Evolutionary conservation across 1,139 yeast genomes (phyloP), one percentile per base, ranked within the genome.

Genomic region (Debaryomycetaceae sp.): DNA sequence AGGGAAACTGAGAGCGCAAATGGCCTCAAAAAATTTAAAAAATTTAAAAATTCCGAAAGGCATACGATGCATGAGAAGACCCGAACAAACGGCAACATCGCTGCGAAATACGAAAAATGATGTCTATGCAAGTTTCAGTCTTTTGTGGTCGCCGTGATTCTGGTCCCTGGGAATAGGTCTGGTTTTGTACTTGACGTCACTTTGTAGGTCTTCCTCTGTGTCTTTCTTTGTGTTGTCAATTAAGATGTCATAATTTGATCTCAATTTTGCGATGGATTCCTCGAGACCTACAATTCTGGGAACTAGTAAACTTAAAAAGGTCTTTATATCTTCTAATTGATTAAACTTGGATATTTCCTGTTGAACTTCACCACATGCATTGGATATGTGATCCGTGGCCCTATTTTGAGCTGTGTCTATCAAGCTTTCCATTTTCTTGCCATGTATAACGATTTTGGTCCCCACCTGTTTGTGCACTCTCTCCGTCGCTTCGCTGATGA

Each of bases 241-340:
- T 14, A 38, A 31, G 26, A 34, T 14, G 11, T 35, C 33, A 31
- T 30, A 38, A 18, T 34, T 34, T 9, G 30, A 15, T 8, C 37
- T 17, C 13, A 38, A 35, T 18, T 34, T 32, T 17, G 6, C 22
- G 24, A 19, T 34, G 5, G 38, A 34, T 29, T 39, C 40, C 37
- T 58, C 63, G 15, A 59, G 44, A 4, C 46, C 42, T 3, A 58
- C 40, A 5, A 59, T 34, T 32, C 57, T 41, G 1, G 65, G 63
- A 7, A 59, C 41, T 29, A 59, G 38, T 19, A 58, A 45, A 30
- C 52, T 46, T 24, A 59, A 40, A 35, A 47, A 58, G 34, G 53
- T 50, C 36, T 54, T 57, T 6, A 56, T 52, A 16, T 33, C 39
- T 17, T 34, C 17, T 6, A 34, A 17, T 8, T 34, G 30, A 19